Base-by-base conservation (phyloP, 352 stramenopile species). In the Phytophthora idaei region DNA sequence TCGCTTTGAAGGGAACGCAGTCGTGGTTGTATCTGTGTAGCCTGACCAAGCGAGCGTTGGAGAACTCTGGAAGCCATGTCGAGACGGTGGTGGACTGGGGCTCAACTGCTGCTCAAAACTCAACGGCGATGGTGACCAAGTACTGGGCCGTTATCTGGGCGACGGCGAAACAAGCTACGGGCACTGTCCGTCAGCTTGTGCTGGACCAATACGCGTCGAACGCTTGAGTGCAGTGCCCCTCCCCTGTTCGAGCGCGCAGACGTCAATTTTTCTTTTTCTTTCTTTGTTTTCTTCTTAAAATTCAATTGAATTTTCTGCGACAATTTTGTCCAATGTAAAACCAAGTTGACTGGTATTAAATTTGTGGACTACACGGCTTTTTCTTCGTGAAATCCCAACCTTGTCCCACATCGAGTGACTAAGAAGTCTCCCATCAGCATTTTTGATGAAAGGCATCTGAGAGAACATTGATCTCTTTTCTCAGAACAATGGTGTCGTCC, bases 1-100 rank as follows among this genome's bases (percentile, higher is more conserved):
- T 69, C 5, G 57, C 64, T 11, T 44, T 76, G 36, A 67, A 59
- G 42, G 69, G 64, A 7, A 39, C 49, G 8, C 34, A 69, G 7
- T 65, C 48, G 3, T 76, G 57, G 69, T 21, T 76, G 34, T 61
- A 60, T 29, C 1, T 73, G 21, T 76, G 69, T 29, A 42, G 15
- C 17, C 3, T 66, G n/a, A 27, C 29, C 10, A 76, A 67, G 14
- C 12, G 15, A 10, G 29, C 60, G 11, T 8, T 73, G 47, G 69
- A 64, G 21, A 53, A 57, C 5, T 74, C 42, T 21, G 56, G 34
- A 21, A 41, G 17, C 25, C 41, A 57, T 8, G 34, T 62, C 11
- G 42, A 58, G 12, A n/a, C 46, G 47, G 66, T 32, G 6, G 31
- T 41, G 17, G 48, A 62, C 25, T 62, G 54, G 66, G 36, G 39